phyloP scores from a whole-genome alignment of 2,329 filamentous ascomycete genomes.

The Aureobasidium leucospermi region DNA sequence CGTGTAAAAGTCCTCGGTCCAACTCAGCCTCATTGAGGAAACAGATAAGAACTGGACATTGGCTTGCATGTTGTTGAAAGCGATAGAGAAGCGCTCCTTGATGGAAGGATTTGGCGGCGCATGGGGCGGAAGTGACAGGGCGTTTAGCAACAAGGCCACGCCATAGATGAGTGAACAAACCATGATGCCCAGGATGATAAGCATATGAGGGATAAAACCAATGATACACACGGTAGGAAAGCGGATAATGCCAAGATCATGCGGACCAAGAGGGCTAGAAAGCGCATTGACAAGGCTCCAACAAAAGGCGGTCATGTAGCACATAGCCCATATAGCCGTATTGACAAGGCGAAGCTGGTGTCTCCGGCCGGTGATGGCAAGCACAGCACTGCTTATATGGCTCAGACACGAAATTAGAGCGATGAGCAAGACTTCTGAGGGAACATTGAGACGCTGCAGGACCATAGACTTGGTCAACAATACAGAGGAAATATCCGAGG shows the following conservation, averaged over 20 bases:
- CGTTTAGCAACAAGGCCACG: constrained; percentile 68
- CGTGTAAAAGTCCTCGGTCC: constrained; percentile 94
- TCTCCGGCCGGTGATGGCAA: constrained; percentile 76
- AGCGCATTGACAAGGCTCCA: constrained; percentile 57
- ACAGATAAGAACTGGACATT: constrained; percentile 70
- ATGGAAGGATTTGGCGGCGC: constrained; percentile 39
- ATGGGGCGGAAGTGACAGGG: constrained; percentile 54
- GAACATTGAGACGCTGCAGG: constrained; percentile 73
- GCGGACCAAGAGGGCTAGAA: constrained; percentile 40
- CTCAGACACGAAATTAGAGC: constrained; percentile 84
- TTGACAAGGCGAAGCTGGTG: constrained; percentile 73
- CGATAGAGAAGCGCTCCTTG: constrained; percentile 57
- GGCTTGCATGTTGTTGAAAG: constrained; percentile 86
- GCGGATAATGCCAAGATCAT: constrained; percentile 64
- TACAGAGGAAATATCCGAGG: constrained; percentile 18
- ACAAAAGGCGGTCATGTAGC: constrained; percentile 79
- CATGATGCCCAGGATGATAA: constrained; percentile 72
- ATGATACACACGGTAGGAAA: constrained; percentile 95
- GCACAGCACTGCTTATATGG: constrained; percentile 73
- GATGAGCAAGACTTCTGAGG: constrained; percentile 80
- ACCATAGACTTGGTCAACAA: constrained; percentile 57
- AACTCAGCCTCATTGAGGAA: constrained; percentile 63
- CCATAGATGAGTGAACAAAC: constrained; percentile 71
- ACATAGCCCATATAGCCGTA: constrained; percentile 82
- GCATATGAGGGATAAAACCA: constrained; percentile 87